These are phyloP conservation scores for Salvia miltiorrhiza DNA, from an alignment of 257 asterid species.

Conservation along the genomic window DNA sequence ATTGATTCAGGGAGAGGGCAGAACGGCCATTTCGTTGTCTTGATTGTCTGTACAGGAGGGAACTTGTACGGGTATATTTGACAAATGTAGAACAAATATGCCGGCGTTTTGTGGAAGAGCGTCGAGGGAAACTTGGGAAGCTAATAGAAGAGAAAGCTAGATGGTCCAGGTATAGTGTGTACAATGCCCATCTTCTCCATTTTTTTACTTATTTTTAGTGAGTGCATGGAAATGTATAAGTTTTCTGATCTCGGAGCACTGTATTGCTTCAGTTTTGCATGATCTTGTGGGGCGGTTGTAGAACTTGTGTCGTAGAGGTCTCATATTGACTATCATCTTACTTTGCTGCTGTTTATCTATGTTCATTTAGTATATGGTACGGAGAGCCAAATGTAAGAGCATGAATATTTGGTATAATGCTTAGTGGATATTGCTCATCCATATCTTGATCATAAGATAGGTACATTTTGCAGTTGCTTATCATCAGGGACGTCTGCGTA, in stretches of 20 bases:
- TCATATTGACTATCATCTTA: not conserved
- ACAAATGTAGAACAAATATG: slow-evolving; percentile 92
- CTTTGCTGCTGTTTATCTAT: not conserved
- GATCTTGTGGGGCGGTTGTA: not conserved
- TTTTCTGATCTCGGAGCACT: not conserved
- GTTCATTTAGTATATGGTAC: not conserved
- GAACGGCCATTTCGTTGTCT: slow-evolving; percentile 94
- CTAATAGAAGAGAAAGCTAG: slow-evolving; percentile 79
- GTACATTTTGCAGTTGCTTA: not conserved
- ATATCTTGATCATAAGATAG: not conserved
- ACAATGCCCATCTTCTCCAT: slow-evolving; percentile 1
- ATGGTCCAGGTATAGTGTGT: slow-evolving; percentile 75
- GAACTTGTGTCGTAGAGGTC: not conserved
- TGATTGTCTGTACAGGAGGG: slow-evolving; percentile 84
- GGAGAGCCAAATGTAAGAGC: not conserved
- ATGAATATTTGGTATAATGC: not conserved
- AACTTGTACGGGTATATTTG: slow-evolving; percentile 84
- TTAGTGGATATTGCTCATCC: not conserved
- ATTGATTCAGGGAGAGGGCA: slow-evolving; percentile 75
- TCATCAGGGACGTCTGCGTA: not conserved
- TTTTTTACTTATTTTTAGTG: not conserved
- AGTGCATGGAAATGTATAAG: not conserved
- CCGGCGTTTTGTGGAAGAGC: slow-evolving; percentile 84
- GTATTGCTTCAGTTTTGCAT: not conserved
- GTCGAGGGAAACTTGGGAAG: slow-evolving; percentile 69